Percentiles rank a stretch among this genome's conserved stretches.
phyloP scores from a whole-genome alignment of 2,329 filamentous ascomycete species.

The Cercospora janseana region DNA sequence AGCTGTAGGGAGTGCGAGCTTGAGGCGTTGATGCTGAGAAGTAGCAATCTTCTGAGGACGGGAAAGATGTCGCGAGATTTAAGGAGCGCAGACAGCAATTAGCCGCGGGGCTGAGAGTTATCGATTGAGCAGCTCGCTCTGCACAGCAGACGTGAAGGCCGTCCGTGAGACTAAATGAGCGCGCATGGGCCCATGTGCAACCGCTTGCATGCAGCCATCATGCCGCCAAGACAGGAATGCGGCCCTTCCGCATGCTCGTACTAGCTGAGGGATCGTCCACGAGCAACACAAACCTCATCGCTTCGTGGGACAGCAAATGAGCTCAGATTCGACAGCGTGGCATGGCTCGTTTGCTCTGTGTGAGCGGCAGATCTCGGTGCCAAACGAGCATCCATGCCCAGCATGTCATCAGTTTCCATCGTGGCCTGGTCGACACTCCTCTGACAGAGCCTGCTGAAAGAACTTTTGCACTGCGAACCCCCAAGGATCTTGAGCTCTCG shows the following conservation, averaged over 20 bases:
- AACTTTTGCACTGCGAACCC: not conserved
- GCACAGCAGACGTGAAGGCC: slow-evolving; percentile 12
- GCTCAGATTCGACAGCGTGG: not conserved
- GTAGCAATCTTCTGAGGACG: not conserved
- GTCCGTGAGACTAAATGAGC: not conserved
- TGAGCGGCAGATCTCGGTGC: not conserved
- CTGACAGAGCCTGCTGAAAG: not conserved
- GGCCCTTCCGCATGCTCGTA: slow-evolving; percentile 11
- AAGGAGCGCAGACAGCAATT: slow-evolving; percentile 1
- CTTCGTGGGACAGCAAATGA: no score
- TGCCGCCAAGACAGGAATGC: slow-evolving; percentile 12
- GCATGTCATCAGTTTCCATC: not conserved
- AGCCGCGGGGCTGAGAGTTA: slow-evolving; percentile 15
- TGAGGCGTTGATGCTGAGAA: not conserved
- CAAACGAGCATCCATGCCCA: no score
- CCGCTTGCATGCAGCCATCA: slow-evolving; percentile 11
- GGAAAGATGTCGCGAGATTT: slow-evolving; percentile 2
- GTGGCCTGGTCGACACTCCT: not conserved
- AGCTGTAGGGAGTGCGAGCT: not conserved
- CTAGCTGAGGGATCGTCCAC: slow-evolving; percentile 13
- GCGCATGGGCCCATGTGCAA: slow-evolving; percentile 9
- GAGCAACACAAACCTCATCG: not conserved
- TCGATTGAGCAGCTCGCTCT: slow-evolving; percentile 9
- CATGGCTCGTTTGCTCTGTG: slow-evolving; percentile 1
- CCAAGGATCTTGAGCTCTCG: slow-evolving; percentile 8